Conservation (phyloP, 768 basidiomycete genomes). For the Lactarius psammicola region DNA sequence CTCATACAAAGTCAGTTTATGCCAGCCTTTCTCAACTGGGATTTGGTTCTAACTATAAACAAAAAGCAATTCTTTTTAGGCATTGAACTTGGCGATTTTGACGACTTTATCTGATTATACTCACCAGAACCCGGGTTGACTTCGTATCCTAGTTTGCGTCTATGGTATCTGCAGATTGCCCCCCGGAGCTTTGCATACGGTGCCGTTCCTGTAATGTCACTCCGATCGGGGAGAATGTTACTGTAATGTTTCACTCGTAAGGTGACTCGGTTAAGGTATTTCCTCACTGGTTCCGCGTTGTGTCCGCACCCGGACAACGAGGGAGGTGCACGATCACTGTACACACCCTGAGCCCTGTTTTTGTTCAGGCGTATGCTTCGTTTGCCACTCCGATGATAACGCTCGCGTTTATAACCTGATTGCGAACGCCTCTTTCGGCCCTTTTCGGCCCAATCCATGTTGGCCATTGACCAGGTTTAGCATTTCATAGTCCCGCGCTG, state of each 20-base stretch:
- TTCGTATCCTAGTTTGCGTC: neutral
- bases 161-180: constrained; percentile 7
- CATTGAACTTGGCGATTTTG: constrained; percentile 59
- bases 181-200: neutral
- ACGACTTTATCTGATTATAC: constrained; percentile 31
- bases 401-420: neutral
- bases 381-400: neutral
- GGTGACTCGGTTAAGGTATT: neutral
- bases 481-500: neutral
- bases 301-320: constrained; percentile 17
- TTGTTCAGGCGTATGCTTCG: neutral
- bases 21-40: neutral
- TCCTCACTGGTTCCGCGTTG: constrained; percentile 6
- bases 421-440: neutral
- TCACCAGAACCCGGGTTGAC: neutral
- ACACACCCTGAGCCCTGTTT: neutral
- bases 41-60: constrained; percentile 1
- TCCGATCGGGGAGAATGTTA: neutral
- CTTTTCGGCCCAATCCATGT: neutral
- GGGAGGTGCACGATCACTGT: neutral
- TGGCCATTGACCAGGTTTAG: neutral
- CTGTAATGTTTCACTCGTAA: neutral
- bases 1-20: constrained; percentile 64
- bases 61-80: constrained; percentile 51
- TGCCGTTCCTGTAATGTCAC: neutral